A percentile compares a stretch with the other conserved stretches of the same genome.
Conservation (phyloP, 495 filamentous ascomycete genomes). For the Xylaria castorea region DNA sequence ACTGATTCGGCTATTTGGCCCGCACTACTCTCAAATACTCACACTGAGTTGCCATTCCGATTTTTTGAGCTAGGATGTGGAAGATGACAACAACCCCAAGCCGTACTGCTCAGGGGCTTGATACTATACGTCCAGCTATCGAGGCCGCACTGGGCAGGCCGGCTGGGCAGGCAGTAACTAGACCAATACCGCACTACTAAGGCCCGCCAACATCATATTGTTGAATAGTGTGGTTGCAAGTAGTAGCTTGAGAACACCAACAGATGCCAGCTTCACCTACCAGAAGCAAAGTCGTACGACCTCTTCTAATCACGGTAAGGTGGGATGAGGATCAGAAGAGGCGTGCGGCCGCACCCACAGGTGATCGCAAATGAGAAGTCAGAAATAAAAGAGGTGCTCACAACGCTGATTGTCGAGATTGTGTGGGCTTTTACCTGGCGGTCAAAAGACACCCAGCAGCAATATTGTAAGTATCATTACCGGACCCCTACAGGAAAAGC, state of each 20-base stretch:
- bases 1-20: background rate
- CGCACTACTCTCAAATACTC: background rate
- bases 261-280: background rate
- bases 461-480: background rate
- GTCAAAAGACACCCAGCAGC: background rate
- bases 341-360: conserved; percentile 25
- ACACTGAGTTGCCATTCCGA: background rate
- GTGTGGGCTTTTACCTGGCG: background rate
- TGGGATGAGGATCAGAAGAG: conserved; percentile 16
- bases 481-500: conserved; percentile 10
- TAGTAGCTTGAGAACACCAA: background rate
- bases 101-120: background rate
- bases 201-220: background rate
- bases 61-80: background rate
- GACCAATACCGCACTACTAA: background rate
- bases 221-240: background rate
- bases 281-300: conserved; percentile 13
- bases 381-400: background rate
- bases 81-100: background rate
- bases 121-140: background rate
- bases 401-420: background rate
- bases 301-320: background rate
- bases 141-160: background rate
- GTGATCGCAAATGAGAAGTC: background rate
- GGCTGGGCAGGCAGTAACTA: background rate